phyloP scores from a whole-genome alignment of 257 asterid species.

The Capsicum chinense region DNA sequence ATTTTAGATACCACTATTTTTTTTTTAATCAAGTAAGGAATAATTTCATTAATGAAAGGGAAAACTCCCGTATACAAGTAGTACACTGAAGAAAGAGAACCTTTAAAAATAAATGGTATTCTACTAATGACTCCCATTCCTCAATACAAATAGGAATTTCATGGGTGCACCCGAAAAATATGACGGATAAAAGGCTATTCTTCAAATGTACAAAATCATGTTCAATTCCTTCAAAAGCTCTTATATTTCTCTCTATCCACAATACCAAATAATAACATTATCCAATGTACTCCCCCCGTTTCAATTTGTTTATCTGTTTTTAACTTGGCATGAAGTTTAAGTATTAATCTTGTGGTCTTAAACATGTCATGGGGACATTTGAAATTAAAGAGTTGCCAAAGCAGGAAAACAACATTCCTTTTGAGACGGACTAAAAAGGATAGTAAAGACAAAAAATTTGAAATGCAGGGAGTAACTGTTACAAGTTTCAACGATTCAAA shows the following conservation, averaged over 20 bases:
- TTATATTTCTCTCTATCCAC: neutral
- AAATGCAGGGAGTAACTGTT: neutral
- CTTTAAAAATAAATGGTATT: neutral
- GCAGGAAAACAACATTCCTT: too few relatives aligned
- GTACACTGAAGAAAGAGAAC: neutral
- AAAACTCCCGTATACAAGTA: neutral
- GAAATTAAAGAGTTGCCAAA: too few relatives aligned
- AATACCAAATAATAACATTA: neutral
- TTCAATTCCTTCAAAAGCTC: neutral
- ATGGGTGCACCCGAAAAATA: neutral
- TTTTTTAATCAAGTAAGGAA: neutral
- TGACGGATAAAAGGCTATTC: neutral
- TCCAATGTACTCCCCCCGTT: neutral
- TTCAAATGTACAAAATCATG: neutral
- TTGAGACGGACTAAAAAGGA: too few relatives aligned
- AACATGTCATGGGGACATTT: too few relatives aligned
- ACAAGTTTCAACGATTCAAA: constrained; percentile 16
- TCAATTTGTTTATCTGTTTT: too few relatives aligned
- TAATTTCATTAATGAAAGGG: neutral
- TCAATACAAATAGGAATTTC: neutral
- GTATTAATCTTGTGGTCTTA: too few relatives aligned
- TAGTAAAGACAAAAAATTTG: too few relatives aligned
- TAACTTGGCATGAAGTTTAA: too few relatives aligned
- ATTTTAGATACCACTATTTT: neutral
- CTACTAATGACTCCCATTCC: neutral